phyloP scores from a whole-genome alignment of 1,284 basidiomycete species.

The Ganoderma sinense region DNA sequence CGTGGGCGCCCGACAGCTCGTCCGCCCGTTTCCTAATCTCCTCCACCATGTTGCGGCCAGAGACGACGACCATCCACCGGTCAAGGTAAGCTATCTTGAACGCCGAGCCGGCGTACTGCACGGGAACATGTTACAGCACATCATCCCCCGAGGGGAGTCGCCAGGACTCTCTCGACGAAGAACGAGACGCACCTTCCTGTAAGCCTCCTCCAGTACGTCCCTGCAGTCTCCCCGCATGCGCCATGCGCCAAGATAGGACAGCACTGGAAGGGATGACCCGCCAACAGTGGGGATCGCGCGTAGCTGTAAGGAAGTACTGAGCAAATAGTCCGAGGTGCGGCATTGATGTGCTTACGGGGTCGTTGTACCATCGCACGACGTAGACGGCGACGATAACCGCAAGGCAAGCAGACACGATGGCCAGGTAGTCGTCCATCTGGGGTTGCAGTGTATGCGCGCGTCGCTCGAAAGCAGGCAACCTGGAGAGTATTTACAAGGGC shows the following conservation, averaged over 20 bases:
- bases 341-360: background rate
- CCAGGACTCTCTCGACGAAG: too few relatives aligned
- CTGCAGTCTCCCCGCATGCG: background rate
- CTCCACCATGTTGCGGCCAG: conserved; percentile 17
- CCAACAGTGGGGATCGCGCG: background rate
- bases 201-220: conserved; percentile 22
- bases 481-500: too few relatives aligned
- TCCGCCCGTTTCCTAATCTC: background rate
- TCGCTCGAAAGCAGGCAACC: too few relatives aligned
- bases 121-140: too few relatives aligned
- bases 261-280: background rate
- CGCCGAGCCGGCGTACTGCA: conserved; percentile 40
- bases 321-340: background rate
- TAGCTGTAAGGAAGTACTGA: background rate
- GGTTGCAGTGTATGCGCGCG: background rate
- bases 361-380: background rate
- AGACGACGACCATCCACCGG: conserved; percentile 37
- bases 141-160: background rate
- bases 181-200: background rate
- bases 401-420: background rate
- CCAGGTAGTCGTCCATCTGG: background rate
- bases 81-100: conserved; percentile 46
- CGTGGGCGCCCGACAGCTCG: background rate
- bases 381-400: background rate
- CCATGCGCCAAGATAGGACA: background rate